Evolutionary conservation across 1,284 basidiomycete genomes (phyloP).

Genomic region (Schizophyllum commune): DNA sequence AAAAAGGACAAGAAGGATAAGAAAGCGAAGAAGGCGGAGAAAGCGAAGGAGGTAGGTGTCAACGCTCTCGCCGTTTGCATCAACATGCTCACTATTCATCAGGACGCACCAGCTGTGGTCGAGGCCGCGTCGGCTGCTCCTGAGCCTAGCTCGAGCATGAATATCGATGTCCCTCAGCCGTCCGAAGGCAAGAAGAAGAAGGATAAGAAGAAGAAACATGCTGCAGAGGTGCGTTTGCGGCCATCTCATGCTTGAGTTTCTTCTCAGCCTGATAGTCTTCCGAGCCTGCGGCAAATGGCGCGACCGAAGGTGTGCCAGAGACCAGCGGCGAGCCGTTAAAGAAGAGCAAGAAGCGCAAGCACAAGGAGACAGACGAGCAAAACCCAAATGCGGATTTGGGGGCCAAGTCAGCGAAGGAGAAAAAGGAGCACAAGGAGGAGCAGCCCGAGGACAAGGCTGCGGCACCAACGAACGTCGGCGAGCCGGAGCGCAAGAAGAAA

Average conservation of each 20-base stretch:
- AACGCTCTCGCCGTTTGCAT: conserved; percentile 4
- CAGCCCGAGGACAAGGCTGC: neutral
- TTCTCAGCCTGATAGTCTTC: no score
- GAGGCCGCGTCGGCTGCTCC: neutral
- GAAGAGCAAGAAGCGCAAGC: neutral
- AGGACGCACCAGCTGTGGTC: no score
- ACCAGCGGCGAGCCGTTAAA: neutral
- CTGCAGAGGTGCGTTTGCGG: neutral
- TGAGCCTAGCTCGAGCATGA: conserved; percentile 3
- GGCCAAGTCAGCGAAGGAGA: conserved; percentile 14
- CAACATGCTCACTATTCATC: conserved; percentile 14
- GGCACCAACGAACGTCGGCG: conserved; percentile 3
- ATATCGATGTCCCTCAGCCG: conserved; percentile 1
- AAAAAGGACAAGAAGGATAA: conserved; percentile 15
- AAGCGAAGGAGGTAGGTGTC: conserved; percentile 7
- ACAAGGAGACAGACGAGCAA: neutral
- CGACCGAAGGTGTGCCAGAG: conserved; percentile 1
- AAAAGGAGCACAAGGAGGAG: conserved; percentile 11
- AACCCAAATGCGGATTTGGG: conserved; percentile 5
- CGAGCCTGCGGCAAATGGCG: neutral
- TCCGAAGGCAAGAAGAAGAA: conserved; percentile 14
- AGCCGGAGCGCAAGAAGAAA: conserved; percentile 3
- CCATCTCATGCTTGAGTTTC: no score
- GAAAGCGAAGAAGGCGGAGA: conserved; percentile 21
- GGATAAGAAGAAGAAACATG: conserved; percentile 7